Evolutionary conservation across 2,329 filamentous ascomycete species (phyloP), one percentile per base, ranked within the genome.

Genomic region (Ophiostoma angusticollis): DNA sequence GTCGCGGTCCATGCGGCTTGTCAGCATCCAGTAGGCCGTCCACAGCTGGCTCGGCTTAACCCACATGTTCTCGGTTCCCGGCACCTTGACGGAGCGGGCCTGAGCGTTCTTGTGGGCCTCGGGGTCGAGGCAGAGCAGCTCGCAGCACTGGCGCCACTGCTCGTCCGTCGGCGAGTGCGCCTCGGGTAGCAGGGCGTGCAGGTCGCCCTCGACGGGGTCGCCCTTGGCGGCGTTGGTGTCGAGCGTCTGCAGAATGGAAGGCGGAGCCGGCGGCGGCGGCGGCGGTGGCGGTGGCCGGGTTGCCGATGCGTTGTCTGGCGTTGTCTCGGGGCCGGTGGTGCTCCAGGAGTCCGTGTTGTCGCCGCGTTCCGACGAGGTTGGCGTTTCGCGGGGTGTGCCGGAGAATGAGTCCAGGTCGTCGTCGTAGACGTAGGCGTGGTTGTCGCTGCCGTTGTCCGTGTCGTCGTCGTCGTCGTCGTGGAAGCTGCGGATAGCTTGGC

Each of bases 1-100:
- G 5, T 32, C 45, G 23, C 49, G 47, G 13, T 41, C 36, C 4
- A 32, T 37, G 5, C 47, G 46, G 41, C 43, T 44, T 12, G 40
- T 31, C 23, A 51, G 37, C 49, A 51, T 51, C 44, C 46, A 46
- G 39, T 47, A 47, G 2, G 47, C 49, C 23, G 49, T 47, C 47
- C 43, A 45, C 9, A 47, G 44, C 43, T 50, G 49, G 40, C 46
- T 43, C 5, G 49, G 49, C 44, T 41, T 45, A 11, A 50, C 27
- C 31, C 14, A 31, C 44, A 50, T 44, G 40, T 46, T 46, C 16
- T 44, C 41, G 1, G 49, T 45, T 25, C 46, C 43, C 6, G 49
- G 49, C 6, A 50, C 41, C 19, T 30, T 31, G 37, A 50, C 30
- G 14, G 49, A 50, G 23, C 39, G 40, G 6, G 17, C 29, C 31